A percentile compares a stretch with the other conserved stretches of the same genome.
phyloP scores from a whole-genome alignment of 805 yeast genomes.

The Candida tallmaniae region DNA sequence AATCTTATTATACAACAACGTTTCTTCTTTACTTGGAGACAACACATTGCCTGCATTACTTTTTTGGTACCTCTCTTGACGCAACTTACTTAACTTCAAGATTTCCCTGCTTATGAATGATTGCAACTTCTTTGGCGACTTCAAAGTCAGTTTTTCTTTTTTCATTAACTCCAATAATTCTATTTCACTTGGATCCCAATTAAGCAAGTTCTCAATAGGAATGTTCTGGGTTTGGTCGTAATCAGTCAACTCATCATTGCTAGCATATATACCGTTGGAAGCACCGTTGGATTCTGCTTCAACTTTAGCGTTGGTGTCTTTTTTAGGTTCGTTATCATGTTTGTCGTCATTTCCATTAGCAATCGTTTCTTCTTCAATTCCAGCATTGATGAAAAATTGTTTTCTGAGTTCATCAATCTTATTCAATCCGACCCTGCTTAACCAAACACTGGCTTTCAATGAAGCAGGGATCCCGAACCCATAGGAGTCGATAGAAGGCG shows the following conservation, averaged over 20 bases:
- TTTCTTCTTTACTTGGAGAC: constrained; percentile 24
- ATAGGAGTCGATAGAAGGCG: constrained; percentile 32
- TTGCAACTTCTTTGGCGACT: constrained; percentile 30
- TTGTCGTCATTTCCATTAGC: background rate
- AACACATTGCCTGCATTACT: constrained; percentile 21
- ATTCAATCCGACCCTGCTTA: constrained; percentile 33
- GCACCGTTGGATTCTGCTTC: constrained; percentile 3
- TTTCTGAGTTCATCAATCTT: constrained; percentile 25
- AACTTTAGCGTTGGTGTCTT: constrained; percentile 6
- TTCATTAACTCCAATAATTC: constrained; percentile 21
- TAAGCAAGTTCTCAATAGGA: constrained; percentile 20
- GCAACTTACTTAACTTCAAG: constrained; percentile 32
- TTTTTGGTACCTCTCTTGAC: constrained; percentile 35
- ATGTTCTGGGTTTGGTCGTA: constrained; percentile 10
- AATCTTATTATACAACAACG: constrained; percentile 25
- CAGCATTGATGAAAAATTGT: constrained; percentile 11
- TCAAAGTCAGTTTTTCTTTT: constrained; percentile 19
- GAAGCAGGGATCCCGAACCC: constrained; percentile 28
- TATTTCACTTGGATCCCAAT: constrained; percentile 32
- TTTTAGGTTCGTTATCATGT: constrained; percentile 2
- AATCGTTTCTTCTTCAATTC: constrained; percentile 3
- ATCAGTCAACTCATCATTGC: constrained; percentile 8
- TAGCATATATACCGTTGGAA: constrained; percentile 1
- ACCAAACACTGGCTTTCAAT: constrained; percentile 34
- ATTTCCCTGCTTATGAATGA: constrained; percentile 28